Percentiles rank a stretch among this genome's conserved stretches.
phyloP scores from a whole-genome alignment of 768 basidiomycete species.

The Mycena galericulata region DNA sequence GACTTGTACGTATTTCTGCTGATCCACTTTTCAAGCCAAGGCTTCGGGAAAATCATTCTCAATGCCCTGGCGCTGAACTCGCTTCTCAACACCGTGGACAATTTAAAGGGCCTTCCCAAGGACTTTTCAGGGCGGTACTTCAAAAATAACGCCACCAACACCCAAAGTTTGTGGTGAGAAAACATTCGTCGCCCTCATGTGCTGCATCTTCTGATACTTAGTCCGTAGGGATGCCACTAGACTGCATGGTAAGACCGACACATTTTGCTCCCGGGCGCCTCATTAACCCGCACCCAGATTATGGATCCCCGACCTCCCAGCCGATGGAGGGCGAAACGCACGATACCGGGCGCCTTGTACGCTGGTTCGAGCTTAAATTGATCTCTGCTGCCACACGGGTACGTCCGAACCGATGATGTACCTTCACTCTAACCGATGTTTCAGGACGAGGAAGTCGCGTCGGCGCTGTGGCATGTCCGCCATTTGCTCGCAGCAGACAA shows the following conservation, averaged over 20 bases:
- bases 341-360: slow-evolving; percentile 10
- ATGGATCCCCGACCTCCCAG: slow-evolving; percentile 27
- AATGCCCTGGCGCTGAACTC: slow-evolving; percentile 37
- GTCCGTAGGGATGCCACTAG: slow-evolving; percentile 27
- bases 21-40: slow-evolving; percentile 26
- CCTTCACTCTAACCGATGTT: background rate
- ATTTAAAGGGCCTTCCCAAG: background rate
- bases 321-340: slow-evolving; percentile 32
- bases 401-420: background rate
- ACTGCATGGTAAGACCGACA: slow-evolving; percentile 33
- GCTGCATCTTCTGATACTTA: slow-evolving; percentile 9
- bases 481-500: slow-evolving; percentile 36
- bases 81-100: slow-evolving; percentile 17
- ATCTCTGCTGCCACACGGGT: slow-evolving; percentile 13
- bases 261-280: background rate
- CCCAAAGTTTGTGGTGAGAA: slow-evolving; percentile 28
- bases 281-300: slow-evolving; percentile 27
- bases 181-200: background rate
- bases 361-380: slow-evolving; percentile 19
- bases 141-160: slow-evolving; percentile 12
- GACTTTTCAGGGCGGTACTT: slow-evolving; percentile 25
- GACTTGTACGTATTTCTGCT: background rate
- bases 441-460: slow-evolving; percentile 25
- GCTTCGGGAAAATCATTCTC: slow-evolving; percentile 37
- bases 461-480: slow-evolving; percentile 34